Base-by-base conservation (phyloP, 139 green algal species). In the Chlorella vulgaris region DNA sequence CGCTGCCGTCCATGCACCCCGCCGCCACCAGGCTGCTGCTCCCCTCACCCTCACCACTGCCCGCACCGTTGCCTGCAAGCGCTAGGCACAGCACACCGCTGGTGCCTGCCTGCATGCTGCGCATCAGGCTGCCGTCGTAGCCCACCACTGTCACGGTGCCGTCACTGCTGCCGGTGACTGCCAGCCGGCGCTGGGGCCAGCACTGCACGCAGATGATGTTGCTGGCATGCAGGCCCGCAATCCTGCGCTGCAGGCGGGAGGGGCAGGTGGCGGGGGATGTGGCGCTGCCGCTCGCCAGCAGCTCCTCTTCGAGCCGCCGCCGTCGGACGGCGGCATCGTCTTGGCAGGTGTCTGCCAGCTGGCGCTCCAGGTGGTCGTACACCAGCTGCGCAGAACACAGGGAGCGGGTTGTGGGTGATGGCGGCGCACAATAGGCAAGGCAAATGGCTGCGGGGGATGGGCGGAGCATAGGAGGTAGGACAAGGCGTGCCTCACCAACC, bases 1-100 rank as follows among this genome's bases (percentile, higher is more conserved):
- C 82, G 33, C 61, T 80, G 65, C 89, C 89, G 53, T 91, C 89
- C 89, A 93, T 93, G 69, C 69, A 82, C 26, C 86, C 86, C 1
- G 80, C 86, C 1, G 86, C 61, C 61, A 91, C 13, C 18, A 69
- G 62, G n/a, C 7, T 6, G 35, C 42, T 4, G 6, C 19, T 28
- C 4, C 33, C 24, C 35, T 26, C 36, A 33, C 43, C 38, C 68
- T 31, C 13, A 8, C 22, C 36, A 39, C 29, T 26, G 47, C 70
- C 67, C 47, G 65, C 22, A 10, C 29, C 29, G 8, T 5, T 7
- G 33, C 0, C 2, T 26, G 10, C 21, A 36, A 86, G 36, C 2
- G 78, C 75, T n/a, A 91, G n/a, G 55, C 60, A 84, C 43, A 91
- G 83, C 68, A 91, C 81, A 6, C 88, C 88, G 19, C 81, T 84